Base-by-base conservation (phyloP, 805 yeast species). In the Lipomyces japonicus region DNA sequence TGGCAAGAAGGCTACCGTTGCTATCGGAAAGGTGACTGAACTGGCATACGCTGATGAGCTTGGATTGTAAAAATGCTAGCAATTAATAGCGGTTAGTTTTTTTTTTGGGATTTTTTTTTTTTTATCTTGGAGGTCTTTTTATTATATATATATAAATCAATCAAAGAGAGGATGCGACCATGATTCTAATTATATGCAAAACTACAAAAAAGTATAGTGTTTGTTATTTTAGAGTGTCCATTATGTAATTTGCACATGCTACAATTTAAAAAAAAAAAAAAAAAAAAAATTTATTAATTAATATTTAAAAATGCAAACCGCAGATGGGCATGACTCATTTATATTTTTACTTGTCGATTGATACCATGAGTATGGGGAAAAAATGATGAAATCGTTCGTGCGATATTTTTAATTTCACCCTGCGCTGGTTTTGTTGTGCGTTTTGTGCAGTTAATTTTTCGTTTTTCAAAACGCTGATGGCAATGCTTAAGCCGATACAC, bases 31-130 rank as follows among this genome's bases (percentile, higher is more conserved):
- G 70, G 80, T 84, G 55, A 83, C 81, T 66, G 81, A 80, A 60
- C 80, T 91, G 73, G 97, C 98, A 65, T 85, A 76, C 70, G 83
- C 84, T 64, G 89, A 85, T 70, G 96, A 93, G 46, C 38, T 52
- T 34, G 37, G 37, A 6, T 18, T 34, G 37, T 34, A 34, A 34
- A 14, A 12, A 34, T 12, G 31, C 7, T 7, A 28, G 31, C 7
- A 7, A 28, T 10, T 10, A 28, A 14, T 10, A 28, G 32, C 14
- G 32, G 12, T 10, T 28, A 28, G 10, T 28, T 28, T 28, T 28
- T 28, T 28, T 28, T 28, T 28, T 28, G 10, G 10, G 32, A 28
- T 10, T 28, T 14, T 10, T 28, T 10, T 28, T 14, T 28, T 14
- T 28, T 28, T 10, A 28, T 28, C 10, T 28, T 28, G 14, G 12